A percentile compares a stretch with the other conserved stretches of the same genome.
Evolutionary conservation across 495 filamentous ascomycete species (phyloP).

Genomic region (Aspergillus asperescens): DNA sequence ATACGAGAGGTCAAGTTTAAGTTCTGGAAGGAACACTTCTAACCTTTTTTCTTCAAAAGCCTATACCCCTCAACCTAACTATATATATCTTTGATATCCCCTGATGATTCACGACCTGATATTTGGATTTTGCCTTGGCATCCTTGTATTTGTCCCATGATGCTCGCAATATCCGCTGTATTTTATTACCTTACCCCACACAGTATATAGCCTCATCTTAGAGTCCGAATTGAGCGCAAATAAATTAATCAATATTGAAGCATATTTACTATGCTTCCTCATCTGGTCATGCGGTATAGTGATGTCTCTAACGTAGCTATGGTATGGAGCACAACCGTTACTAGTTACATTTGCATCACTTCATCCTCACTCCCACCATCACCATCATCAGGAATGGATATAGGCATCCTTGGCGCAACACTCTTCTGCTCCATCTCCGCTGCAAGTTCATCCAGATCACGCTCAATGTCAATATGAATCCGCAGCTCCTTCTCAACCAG

Average conservation of each 20-base stretch:
- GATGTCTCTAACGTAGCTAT: no score
- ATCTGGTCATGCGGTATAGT: no score
- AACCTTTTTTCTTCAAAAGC: no score
- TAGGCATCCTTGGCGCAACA: conserved; percentile 15
- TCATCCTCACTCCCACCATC: conserved; percentile 26
- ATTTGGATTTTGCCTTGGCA: conserved; percentile 5
- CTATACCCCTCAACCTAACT: neutral
- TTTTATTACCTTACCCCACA: neutral
- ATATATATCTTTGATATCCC: conserved; percentile 2
- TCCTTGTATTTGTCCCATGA: conserved; percentile 16
- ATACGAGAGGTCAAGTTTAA: conserved; percentile 80
- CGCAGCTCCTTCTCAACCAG: conserved; percentile 50
- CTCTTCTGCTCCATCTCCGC: conserved; percentile 10
- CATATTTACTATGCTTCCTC: no score
- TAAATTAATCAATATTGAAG: no score
- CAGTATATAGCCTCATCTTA: conserved; percentile 2
- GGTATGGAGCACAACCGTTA: no score
- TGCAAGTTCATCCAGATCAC: conserved; percentile 22
- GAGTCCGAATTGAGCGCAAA: neutral
- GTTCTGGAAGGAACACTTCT: conserved; percentile 98
- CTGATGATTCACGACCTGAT: conserved; percentile 17
- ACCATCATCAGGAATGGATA: conserved; percentile 29
- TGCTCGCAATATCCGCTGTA: conserved; percentile 17
- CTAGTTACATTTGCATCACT: conserved; percentile 18
- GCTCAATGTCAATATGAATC: conserved; percentile 42